These are phyloP conservation scores for Lupinus albus DNA, from an alignment of 306 rosid species.

Conservation along the genomic window DNA sequence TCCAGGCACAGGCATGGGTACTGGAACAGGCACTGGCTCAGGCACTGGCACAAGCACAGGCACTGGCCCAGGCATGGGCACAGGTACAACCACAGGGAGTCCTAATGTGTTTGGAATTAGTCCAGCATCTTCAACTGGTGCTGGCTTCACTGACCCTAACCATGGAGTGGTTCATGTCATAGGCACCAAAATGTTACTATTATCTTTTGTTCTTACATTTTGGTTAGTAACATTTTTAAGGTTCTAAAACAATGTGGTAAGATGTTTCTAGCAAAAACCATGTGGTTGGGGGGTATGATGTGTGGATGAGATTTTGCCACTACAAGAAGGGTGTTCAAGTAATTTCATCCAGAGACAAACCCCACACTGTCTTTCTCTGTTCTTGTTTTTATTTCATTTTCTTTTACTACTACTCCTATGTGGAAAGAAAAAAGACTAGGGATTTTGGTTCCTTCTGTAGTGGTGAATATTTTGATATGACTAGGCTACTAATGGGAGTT, in stretches of 20 bases:
- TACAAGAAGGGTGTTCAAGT: slow-evolving; percentile 31
- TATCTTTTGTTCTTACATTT: slow-evolving; percentile 39
- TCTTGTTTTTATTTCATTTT: slow-evolving; percentile 6
- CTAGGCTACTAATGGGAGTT: slow-evolving; percentile 36
- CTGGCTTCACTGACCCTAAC: slow-evolving; percentile 36
- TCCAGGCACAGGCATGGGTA: slow-evolving; percentile 15
- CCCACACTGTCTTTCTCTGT: slow-evolving; percentile 43
- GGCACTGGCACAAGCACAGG: neutral
- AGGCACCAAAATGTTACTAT: slow-evolving; percentile 29
- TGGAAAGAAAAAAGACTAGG: slow-evolving; percentile 34
- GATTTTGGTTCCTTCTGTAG: slow-evolving; percentile 65
- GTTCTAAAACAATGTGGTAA: slow-evolving; percentile 31
- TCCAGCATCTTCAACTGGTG: slow-evolving; percentile 62
- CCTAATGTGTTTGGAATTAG: slow-evolving; percentile 67
- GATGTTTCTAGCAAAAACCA: neutral
- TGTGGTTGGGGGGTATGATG: slow-evolving; percentile 27
- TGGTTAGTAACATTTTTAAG: slow-evolving; percentile 41
- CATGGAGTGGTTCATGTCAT: slow-evolving; percentile 40
- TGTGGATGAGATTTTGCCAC: slow-evolving; percentile 56
- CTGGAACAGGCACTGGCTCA: neutral
- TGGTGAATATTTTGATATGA: slow-evolving; percentile 52
- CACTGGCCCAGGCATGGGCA: slow-evolving; percentile 12
- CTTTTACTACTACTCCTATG: slow-evolving; percentile 16
- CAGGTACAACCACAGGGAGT: slow-evolving; percentile 44
- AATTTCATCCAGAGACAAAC: slow-evolving; percentile 51